Conservation (phyloP, 1,284 basidiomycete species). For the Papiliotrema laurentii region DNA sequence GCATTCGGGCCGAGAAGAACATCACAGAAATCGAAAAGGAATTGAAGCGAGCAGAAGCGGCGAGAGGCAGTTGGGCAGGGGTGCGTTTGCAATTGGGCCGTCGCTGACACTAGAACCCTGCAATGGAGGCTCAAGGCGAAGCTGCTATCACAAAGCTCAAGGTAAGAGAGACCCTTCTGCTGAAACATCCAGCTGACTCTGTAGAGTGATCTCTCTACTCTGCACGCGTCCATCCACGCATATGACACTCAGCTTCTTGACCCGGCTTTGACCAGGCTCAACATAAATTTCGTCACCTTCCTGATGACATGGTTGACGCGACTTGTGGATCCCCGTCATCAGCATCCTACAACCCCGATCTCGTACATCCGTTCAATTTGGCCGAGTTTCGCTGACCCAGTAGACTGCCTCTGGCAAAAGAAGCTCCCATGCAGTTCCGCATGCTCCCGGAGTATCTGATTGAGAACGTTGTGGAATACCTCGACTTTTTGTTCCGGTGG, state of each 20-base stretch:
- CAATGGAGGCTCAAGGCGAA: slow-evolving; percentile 56
- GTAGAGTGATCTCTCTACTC: slow-evolving; percentile 63
- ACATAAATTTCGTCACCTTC: slow-evolving; percentile 80
- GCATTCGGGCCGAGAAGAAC: slow-evolving; percentile 66
- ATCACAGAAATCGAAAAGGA: slow-evolving; percentile 72
- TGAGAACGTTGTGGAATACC: slow-evolving; percentile 90
- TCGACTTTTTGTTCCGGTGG: slow-evolving; percentile 76
- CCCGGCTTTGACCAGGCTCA: slow-evolving; percentile 73
- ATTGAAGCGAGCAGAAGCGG: slow-evolving; percentile 68
- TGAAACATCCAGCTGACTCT: slow-evolving; percentile 2
- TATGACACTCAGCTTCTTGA: slow-evolving; percentile 83
- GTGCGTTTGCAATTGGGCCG: slow-evolving; percentile 51
- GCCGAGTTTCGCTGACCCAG: slow-evolving; percentile 5
- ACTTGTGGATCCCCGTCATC: slow-evolving; percentile 76
- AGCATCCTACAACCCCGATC: slow-evolving; percentile 67
- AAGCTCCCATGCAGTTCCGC: slow-evolving; percentile 78
- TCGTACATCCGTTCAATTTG: slow-evolving; percentile 54
- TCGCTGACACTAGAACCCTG: slow-evolving; percentile 24
- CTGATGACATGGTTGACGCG: slow-evolving; percentile 93
- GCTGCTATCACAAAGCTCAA: slow-evolving; percentile 63
- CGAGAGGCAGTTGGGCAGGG: slow-evolving; percentile 60
- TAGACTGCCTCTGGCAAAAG: slow-evolving; percentile 78
- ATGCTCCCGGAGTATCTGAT: slow-evolving; percentile 92
- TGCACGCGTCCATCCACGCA: slow-evolving; percentile 67
- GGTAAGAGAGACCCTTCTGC: slow-evolving; percentile 47